phyloP scores from a whole-genome alignment of 352 stramenopile genomes.

The Phytopythium aichiense region DNA sequence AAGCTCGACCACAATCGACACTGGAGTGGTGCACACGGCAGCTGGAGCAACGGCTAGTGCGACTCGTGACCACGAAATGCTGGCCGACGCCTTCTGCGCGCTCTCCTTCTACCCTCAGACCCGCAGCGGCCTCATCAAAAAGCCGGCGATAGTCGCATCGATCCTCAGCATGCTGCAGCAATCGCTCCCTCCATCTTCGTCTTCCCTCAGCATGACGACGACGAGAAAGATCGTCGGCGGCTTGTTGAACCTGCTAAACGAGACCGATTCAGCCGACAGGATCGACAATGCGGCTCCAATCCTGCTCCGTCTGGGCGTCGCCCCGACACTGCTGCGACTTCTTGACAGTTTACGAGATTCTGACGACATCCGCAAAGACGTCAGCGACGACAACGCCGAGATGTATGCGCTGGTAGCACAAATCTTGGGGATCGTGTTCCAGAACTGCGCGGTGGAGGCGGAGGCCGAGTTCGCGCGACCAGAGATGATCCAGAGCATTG shows the following conservation, averaged over 20 bases:
- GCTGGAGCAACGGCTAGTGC: background rate
- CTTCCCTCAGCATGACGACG: conserved; percentile 25
- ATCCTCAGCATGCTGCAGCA: conserved; percentile 38
- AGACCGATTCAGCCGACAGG: conserved; percentile 18
- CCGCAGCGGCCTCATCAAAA: conserved; percentile 46
- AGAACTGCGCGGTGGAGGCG: conserved; percentile 15
- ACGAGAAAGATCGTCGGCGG: conserved; percentile 30
- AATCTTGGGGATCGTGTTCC: conserved; percentile 25
- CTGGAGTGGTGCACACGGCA: background rate
- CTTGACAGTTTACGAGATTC: background rate
- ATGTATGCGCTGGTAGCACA: conserved; percentile 15
- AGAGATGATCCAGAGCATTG: conserved; percentile 10
- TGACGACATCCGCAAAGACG: background rate
- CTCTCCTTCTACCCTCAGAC: conserved; percentile 48
- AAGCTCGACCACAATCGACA: background rate
- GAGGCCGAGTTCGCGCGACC: conserved; percentile 17
- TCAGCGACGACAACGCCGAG: conserved; percentile 10
- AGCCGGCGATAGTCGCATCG: conserved; percentile 28
- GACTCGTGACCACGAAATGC: conserved; percentile 47
- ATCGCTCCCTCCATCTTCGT: conserved; percentile 7
- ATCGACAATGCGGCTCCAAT: conserved; percentile 6
- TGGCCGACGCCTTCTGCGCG: conserved; percentile 64
- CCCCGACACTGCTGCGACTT: conserved; percentile 19
- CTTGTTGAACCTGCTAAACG: conserved; percentile 48
- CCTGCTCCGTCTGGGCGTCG: conserved; percentile 20